Conservation (phyloP, 495 filamentous ascomycete species). For the Podospora fimiseda region DNA sequence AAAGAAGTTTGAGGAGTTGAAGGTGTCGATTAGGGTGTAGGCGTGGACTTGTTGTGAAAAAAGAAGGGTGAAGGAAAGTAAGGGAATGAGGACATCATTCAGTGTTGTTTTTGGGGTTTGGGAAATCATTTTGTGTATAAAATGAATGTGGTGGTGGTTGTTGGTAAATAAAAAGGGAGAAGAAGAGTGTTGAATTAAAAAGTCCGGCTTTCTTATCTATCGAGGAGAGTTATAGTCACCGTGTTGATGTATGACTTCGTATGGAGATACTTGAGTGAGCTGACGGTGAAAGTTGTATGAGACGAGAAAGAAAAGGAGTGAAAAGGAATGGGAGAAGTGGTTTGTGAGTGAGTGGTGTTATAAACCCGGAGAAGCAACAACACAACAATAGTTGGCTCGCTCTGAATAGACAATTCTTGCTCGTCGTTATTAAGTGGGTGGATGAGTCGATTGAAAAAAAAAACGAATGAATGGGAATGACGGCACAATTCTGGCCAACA, state of each 20-base stretch:
- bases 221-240: too few relatives aligned
- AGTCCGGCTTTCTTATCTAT: too few relatives aligned
- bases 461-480: not conserved
- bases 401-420: not conserved
- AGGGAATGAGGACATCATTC: too few relatives aligned
- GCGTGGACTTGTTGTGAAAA: slow-evolving; percentile 22
- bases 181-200: too few relatives aligned
- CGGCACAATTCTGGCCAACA: not conserved
- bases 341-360: not conserved
- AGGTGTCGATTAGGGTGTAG: slow-evolving; percentile 42
- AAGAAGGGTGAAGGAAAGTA: slow-evolving; percentile 4
- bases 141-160: too few relatives aligned
- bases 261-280: too few relatives aligned
- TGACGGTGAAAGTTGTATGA: too few relatives aligned
- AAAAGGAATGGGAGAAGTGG: not conserved
- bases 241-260: too few relatives aligned
- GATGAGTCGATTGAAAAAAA: not conserved
- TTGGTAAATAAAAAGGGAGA: too few relatives aligned
- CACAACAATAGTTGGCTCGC: not conserved
- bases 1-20: slow-evolving; percentile 51
- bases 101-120: too few relatives aligned
- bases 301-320: too few relatives aligned
- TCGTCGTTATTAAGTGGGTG: not conserved
- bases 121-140: too few relatives aligned
- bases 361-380: not conserved